Conservation (phyloP, 306 rosid genomes). For the Dalbergia cultrata region DNA sequence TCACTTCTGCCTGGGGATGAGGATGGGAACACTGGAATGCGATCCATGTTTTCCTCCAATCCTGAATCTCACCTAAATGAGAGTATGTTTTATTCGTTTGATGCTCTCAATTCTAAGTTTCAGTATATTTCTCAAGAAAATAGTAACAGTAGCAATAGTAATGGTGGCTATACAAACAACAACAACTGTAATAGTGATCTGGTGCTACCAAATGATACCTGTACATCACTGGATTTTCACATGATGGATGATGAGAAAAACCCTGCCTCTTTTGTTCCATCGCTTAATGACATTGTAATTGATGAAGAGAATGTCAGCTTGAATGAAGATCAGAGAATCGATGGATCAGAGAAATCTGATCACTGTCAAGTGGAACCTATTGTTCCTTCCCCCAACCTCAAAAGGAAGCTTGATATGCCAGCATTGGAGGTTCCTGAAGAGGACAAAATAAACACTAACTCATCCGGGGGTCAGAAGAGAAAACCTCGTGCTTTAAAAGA, state of each 20-base stretch:
- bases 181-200: background rate
- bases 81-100: constrained; percentile 55
- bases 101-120: constrained; percentile 55
- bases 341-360: constrained; percentile 38
- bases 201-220: background rate
- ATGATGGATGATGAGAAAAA: constrained; percentile 25
- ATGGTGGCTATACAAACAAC: constrained; percentile 35
- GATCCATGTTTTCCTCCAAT: constrained; percentile 46
- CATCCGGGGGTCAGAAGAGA: constrained; percentile 51
- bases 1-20: constrained; percentile 35
- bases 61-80: constrained; percentile 34
- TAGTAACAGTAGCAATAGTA: constrained; percentile 51
- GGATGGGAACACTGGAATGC: constrained; percentile 52
- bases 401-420: constrained; percentile 53
- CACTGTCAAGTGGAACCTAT: constrained; percentile 29
- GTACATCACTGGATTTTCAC: constrained; percentile 7
- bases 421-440: constrained; percentile 28
- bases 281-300: constrained; percentile 41
- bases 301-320: constrained; percentile 44
- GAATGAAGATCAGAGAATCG: constrained; percentile 36
- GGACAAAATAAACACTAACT: constrained; percentile 26
- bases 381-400: constrained; percentile 44
- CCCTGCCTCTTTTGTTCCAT: constrained; percentile 41
- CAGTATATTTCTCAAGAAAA: constrained; percentile 64
- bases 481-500: constrained; percentile 52